phyloP scores from a whole-genome alignment of 495 filamentous ascomycete genomes.

The Penicillium pulvis region DNA sequence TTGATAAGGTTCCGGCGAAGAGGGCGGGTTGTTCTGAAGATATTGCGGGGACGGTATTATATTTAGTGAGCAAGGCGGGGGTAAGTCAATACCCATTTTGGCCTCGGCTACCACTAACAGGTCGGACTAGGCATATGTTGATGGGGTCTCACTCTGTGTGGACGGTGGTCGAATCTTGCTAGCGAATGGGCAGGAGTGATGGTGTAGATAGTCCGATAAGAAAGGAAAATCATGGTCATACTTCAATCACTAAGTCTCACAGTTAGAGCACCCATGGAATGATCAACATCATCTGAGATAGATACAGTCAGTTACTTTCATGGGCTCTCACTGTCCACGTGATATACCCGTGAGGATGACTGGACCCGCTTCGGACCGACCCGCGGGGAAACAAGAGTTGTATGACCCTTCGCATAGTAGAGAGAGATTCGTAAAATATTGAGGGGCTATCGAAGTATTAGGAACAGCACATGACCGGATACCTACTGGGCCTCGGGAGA shows the following conservation, averaged over 20 bases:
- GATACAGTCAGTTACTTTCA: background rate
- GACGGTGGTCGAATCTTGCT: constrained; percentile 39
- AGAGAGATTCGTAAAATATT: no score
- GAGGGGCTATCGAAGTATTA: background rate
- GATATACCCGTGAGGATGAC: background rate
- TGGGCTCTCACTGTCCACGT: background rate
- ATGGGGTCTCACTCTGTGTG: constrained; percentile 40
- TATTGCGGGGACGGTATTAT: constrained; percentile 44
- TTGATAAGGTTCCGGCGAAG: constrained; percentile 47
- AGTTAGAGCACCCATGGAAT: background rate
- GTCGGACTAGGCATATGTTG: constrained; percentile 33
- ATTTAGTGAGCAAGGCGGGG: constrained; percentile 43
- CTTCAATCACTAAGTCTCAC: no score
- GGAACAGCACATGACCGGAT: background rate
- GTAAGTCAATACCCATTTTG: constrained; percentile 18
- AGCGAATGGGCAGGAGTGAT: constrained; percentile 41
- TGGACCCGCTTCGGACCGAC: background rate
- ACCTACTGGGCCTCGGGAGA: background rate
- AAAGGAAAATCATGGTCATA: no score
- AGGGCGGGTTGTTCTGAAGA: constrained; percentile 40
- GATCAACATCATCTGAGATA: background rate
- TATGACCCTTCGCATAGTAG: no score
- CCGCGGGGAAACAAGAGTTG: background rate
- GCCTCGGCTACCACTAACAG: constrained; percentile 3
- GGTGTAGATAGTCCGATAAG: background rate